These are phyloP conservation scores for Tulasnella sp. DNA, from an alignment of 768 basidiomycete genomes.

Conservation along the genomic window DNA sequence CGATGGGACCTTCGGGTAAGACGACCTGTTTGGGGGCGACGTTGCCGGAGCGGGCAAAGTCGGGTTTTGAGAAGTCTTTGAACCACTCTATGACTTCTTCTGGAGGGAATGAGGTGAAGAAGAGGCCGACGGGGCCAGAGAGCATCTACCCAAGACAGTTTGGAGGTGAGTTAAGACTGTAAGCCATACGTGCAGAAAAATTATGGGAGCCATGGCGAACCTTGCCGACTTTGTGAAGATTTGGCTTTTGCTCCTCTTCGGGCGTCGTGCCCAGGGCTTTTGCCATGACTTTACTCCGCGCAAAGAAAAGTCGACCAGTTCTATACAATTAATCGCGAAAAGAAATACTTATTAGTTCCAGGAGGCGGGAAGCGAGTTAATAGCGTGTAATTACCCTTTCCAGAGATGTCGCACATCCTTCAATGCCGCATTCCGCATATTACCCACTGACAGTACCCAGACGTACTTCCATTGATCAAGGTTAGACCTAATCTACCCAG, in stretches of 20 bases:
- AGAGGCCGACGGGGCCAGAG: constrained; percentile 86
- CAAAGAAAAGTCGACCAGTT: constrained; percentile 85
- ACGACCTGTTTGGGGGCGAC: constrained; percentile 59
- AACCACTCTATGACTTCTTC: constrained; percentile 93
- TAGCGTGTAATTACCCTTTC: constrained; percentile 55
- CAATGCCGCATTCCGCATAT: constrained; percentile 89
- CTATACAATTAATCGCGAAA: constrained; percentile 39
- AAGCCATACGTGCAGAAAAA: background rate
- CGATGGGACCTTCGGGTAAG: constrained; percentile 74
- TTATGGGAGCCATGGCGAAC: constrained; percentile 33
- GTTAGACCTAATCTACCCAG: constrained; percentile 60
- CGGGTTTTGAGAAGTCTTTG: constrained; percentile 73
- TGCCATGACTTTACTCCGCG: constrained; percentile 80
- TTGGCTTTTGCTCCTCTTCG: constrained; percentile 75
- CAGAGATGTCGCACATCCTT: constrained; percentile 89
- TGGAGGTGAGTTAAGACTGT: background rate
- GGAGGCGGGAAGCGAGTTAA: constrained; percentile 1
- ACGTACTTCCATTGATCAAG: constrained; percentile 88
- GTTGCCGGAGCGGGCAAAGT: constrained; percentile 87
- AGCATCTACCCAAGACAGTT: constrained; percentile 52
- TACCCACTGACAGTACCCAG: constrained; percentile 91
- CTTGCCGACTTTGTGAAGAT: constrained; percentile 68
- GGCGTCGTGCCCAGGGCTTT: constrained; percentile 84
- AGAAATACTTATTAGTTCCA: background rate
- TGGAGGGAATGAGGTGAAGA: constrained; percentile 87